These are phyloP conservation scores for Trichoderma cornu-damae DNA, from an alignment of 2,329 filamentous ascomycete genomes.

Conservation along the genomic window DNA sequence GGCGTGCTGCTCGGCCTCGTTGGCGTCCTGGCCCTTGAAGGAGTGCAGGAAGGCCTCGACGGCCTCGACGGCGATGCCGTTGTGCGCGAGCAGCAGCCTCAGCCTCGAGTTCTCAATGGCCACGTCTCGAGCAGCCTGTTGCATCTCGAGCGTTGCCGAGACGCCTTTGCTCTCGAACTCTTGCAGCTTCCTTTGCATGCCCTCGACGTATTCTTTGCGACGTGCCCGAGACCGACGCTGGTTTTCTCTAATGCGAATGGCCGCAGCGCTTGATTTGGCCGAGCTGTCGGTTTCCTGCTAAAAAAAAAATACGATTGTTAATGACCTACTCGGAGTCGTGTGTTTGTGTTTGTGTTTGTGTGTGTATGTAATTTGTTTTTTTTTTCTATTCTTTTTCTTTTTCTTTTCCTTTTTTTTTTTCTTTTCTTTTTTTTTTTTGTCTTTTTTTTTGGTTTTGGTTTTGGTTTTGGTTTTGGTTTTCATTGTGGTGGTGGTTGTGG, in stretches of 20 bases:
- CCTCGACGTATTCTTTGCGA: conserved; percentile 45
- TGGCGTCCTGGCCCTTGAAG: conserved; percentile 32
- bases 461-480: no score
- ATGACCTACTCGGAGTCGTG: not conserved
- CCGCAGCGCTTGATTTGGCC: conserved; percentile 30
- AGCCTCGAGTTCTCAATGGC: conserved; percentile 45
- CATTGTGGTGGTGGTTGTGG: not conserved
- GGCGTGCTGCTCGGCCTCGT: conserved; percentile 23
- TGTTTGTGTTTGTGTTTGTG: not conserved
- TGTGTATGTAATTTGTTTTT: no score
- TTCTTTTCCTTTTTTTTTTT: no score
- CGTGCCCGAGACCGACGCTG: conserved; percentile 50
- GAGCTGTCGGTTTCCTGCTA: conserved; percentile 18
- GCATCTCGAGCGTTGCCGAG: conserved; percentile 49
- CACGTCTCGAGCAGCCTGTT: conserved; percentile 47
- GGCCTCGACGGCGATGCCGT: conserved; percentile 37
- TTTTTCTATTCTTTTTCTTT: no score
- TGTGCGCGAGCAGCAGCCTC: conserved; percentile 38
- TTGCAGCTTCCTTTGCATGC: conserved; percentile 42
- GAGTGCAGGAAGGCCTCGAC: conserved; percentile 38
- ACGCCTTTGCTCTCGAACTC: conserved; percentile 46
- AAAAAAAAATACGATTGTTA: conserved; percentile 1
- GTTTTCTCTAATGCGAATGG: conserved; percentile 44
- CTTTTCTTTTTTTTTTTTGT: no score
- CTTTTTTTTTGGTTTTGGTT: no score